Evolutionary conservation across 2,329 filamentous ascomycete genomes (phyloP), one percentile per base, ranked within the genome.

Genomic region (Microthyrium microscopicum): DNA sequence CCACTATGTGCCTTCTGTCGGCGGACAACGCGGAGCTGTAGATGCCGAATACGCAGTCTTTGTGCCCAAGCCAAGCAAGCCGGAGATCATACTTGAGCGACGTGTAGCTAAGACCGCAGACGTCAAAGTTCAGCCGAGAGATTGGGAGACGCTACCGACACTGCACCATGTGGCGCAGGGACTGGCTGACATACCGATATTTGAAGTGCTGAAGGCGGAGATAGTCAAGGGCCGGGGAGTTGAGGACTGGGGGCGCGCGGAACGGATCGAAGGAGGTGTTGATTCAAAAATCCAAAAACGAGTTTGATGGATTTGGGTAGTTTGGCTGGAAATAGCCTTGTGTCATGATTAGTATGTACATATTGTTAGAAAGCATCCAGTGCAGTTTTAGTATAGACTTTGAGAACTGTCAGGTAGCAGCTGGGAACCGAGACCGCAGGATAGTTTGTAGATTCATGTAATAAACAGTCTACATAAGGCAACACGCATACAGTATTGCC

Each of bases 141-240:
- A 68, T 42, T 68, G 62, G 68, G 53, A 68, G 29, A 53, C 50
- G 4, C 45, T 76, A 37, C 73, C 72, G 0, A 77, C 70, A 3
- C 50, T 76, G 33, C 69, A 76, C 43, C 66, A 75, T 44, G 51
- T 77, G 6, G 52, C 68, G 4, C 48, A 52, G 15, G 53, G 60
- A 11, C 46, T 75, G 36, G 59, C 60, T 1, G 64, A 70, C 40
- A 54, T 77, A 4, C 71, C 70, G 0, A 48, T 73, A 2, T 72
- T 67, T 42, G 62, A 64, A 36, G 48, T 75, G 25, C 51, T 74
- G 3, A 54, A 60, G 20, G 69, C 61, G 1, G 70, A 66, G 50
- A 52, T 73, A 2, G 62, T 68, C 1, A 60, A 69, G 41, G 69
- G 68, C 0, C 51, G 46, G 11, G 68, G 68, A 0, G 66, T 68